A percentile compares a stretch with the other conserved stretches of the same genome.
Conservation (phyloP, 176 grass and related monocot species). For the Musa acuminata region DNA sequence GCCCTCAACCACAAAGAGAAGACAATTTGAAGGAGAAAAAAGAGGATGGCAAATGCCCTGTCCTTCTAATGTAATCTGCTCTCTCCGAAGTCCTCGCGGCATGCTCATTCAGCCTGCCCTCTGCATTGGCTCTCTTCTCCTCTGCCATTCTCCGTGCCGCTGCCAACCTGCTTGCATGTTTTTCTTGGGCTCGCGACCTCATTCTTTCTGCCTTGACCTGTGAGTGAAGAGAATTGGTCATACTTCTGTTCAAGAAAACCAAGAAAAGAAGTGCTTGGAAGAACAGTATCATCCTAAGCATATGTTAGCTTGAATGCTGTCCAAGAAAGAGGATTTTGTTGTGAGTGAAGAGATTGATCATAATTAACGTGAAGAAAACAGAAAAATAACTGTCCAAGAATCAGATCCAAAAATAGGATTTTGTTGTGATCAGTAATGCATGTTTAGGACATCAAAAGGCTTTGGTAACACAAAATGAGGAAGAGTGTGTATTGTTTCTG, state of each 20-base stretch:
- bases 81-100: slow-evolving; percentile 59
- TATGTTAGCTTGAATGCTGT: not conserved
- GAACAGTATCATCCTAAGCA: too few relatives aligned
- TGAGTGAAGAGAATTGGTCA: not conserved
- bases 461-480: not conserved
- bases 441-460: too few relatives aligned
- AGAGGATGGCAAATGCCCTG: slow-evolving; percentile 63
- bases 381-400: too few relatives aligned
- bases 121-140: slow-evolving; percentile 57
- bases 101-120: slow-evolving; percentile 56
- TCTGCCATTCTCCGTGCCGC: slow-evolving; percentile 45
- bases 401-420: too few relatives aligned
- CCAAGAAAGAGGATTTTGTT: too few relatives aligned
- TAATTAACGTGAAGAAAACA: too few relatives aligned
- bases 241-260: not conserved
- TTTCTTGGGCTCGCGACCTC: slow-evolving; percentile 71
- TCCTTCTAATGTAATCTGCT: slow-evolving; percentile 78
- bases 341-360: too few relatives aligned
- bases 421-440: too few relatives aligned
- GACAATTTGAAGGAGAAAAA: slow-evolving; percentile 77
- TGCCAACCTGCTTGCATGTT: slow-evolving; percentile 51
- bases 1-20: slow-evolving; percentile 54
- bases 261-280: too few relatives aligned
- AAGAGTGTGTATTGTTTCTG: not conserved
- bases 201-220: slow-evolving; percentile 84